These are phyloP conservation scores for Ceratocystis diversiconidia DNA, from an alignment of 2,329 filamentous ascomycete genomes.

Conservation along the genomic window DNA sequence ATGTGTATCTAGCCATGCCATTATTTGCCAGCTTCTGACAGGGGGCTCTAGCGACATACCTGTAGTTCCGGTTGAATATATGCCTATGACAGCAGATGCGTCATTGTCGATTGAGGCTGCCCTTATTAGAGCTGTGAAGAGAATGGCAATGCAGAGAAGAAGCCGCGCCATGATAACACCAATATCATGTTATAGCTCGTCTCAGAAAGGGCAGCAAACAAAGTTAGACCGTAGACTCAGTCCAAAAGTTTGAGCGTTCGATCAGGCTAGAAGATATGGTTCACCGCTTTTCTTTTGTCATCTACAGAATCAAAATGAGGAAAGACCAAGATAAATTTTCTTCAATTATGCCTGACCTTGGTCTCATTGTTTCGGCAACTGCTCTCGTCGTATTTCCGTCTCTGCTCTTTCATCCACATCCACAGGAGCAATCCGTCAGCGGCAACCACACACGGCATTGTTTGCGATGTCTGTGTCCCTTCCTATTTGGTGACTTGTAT, in stretches of 20 bases:
- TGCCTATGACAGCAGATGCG: constrained; percentile 3
- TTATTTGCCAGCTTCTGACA: too few species aligned
- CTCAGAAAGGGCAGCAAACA: neutral
- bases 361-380: neutral
- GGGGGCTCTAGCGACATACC: neutral
- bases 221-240: neutral
- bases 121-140: neutral
- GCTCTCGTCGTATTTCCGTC: neutral
- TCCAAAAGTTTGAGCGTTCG: neutral
- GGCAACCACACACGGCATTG: neutral
- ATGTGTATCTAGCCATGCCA: too few species aligned
- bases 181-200: neutral
- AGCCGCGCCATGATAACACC: neutral
- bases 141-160: neutral
- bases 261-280: neutral
- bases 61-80: neutral
- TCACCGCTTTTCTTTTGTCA: neutral
- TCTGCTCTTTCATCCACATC: neutral
- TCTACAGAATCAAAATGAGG: neutral
- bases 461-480: neutral
- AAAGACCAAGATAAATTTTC: neutral
- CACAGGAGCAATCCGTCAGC: neutral
- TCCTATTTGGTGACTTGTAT: neutral
- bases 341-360: neutral
- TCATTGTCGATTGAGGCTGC: neutral